These are phyloP conservation scores for Stropharia rugosoannulata DNA, from an alignment of 768 basidiomycete genomes.

Conservation along the genomic window DNA sequence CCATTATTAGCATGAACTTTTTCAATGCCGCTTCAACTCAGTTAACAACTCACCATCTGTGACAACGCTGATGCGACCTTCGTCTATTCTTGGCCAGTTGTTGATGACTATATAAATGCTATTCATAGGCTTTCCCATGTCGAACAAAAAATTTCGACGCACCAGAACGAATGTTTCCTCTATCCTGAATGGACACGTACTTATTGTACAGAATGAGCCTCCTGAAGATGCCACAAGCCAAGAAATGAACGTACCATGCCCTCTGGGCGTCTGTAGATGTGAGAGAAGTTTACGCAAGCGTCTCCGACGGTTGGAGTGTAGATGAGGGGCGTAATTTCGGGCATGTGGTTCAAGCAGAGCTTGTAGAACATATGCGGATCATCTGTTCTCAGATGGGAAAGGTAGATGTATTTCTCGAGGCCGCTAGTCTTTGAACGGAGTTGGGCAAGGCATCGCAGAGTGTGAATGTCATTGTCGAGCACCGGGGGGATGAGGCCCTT, in stretches of 20 bases:
- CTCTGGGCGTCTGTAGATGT: constrained; percentile 74
- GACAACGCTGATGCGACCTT: constrained; percentile 88
- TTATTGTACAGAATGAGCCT: constrained; percentile 26
- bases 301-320: constrained; percentile 95
- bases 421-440: constrained; percentile 70
- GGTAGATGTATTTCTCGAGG: constrained; percentile 86
- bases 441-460: constrained; percentile 62
- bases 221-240: background rate
- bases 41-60: constrained; percentile 66
- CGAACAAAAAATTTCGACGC: constrained; percentile 5
- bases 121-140: background rate
- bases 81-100: constrained; percentile 70
- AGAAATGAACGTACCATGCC: constrained; percentile 51
- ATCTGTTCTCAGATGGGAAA: constrained; percentile 70
- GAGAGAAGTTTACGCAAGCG: constrained; percentile 82
- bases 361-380: constrained; percentile 79
- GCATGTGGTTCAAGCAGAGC: constrained; percentile 69
- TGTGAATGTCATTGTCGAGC: constrained; percentile 51
- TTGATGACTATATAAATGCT: constrained; percentile 44
- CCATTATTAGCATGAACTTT: constrained; percentile 13
- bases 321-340: constrained; percentile 75
- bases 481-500: constrained; percentile 62
- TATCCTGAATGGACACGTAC: constrained; percentile 82
- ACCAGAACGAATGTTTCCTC: constrained; percentile 68
- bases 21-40: background rate